Percentiles rank a stretch among this genome's conserved stretches.
phyloP scores from a whole-genome alignment of 1,284 basidiomycete genomes.

The Rhodotorula sp. region DNA sequence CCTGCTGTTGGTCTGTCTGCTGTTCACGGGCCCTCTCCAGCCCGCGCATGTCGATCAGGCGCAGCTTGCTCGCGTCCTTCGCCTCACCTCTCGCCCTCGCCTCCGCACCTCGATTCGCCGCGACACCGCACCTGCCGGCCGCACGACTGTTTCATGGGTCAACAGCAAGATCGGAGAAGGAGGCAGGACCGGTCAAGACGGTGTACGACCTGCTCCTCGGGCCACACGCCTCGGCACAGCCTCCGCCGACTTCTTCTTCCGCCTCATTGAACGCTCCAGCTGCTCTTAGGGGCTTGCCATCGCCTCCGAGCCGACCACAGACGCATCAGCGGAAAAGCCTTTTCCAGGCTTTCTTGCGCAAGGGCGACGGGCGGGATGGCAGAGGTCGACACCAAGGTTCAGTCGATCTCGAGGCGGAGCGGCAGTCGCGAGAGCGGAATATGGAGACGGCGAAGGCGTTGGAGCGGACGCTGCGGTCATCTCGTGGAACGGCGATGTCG shows the following conservation, averaged over 20 bases:
- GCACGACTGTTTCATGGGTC: background rate
- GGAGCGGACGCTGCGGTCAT: slow-evolving; percentile 28
- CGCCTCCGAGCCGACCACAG: background rate
- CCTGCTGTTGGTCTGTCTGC: background rate
- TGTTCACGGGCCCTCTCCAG: background rate
- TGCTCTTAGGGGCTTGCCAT: no score
- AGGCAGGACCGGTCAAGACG: background rate
- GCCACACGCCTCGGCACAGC: background rate
- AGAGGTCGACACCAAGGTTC: background rate
- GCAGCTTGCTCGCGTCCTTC: background rate
- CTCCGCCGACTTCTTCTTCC: background rate
- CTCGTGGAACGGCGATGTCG: slow-evolving; percentile 7
- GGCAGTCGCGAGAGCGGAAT: slow-evolving; percentile 13
- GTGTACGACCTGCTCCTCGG: slow-evolving; percentile 11
- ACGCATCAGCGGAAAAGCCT: background rate
- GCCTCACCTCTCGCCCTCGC: background rate
- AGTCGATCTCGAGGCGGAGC: slow-evolving; percentile 17
- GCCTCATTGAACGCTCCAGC: background rate
- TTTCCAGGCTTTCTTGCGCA: background rate
- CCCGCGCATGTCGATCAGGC: background rate
- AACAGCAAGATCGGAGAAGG: background rate
- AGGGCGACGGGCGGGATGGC: background rate
- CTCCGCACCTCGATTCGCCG: background rate
- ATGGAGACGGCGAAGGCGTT: slow-evolving; percentile 31
- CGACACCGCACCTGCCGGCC: background rate